Evolutionary conservation across 2,329 filamentous ascomycete species (phyloP).

Genomic region (Clathrospora elynae): DNA sequence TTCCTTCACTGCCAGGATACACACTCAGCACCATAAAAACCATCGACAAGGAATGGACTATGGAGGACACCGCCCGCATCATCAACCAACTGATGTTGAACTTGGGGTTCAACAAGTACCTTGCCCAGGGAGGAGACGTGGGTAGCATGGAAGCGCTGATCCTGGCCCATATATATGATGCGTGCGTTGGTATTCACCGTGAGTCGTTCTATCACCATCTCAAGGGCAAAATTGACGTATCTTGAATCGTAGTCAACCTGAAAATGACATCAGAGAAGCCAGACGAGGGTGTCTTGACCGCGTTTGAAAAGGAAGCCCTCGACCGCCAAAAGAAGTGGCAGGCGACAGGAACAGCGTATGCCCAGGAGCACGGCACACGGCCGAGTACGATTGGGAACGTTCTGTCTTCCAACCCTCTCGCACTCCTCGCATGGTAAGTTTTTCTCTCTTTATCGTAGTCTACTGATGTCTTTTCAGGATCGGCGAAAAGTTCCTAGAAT

Average conservation of each 20-base stretch:
- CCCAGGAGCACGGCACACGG: constrained; percentile 59
- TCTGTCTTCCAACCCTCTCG: constrained; percentile 60
- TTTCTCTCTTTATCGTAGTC: background rate
- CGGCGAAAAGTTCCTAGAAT: constrained; percentile 63
- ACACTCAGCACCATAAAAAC: constrained; percentile 57
- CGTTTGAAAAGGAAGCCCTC: constrained; percentile 25
- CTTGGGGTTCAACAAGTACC: constrained; percentile 61
- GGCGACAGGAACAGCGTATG: constrained; percentile 57
- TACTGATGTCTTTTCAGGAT: constrained; percentile 42
- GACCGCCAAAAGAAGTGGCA: constrained; percentile 40
- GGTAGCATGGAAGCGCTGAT: constrained; percentile 53
- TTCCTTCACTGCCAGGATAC: constrained; percentile 63
- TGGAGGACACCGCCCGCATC: constrained; percentile 50
- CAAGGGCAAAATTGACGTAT: background rate
- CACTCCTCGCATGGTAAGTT: constrained; percentile 60
- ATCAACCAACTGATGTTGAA: constrained; percentile 60
- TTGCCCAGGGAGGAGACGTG: constrained; percentile 64
- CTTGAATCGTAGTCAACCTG: constrained; percentile 42
- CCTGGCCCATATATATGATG: constrained; percentile 49
- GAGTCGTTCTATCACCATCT: constrained; percentile 7
- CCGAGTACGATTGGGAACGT: constrained; percentile 63
- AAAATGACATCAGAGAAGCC: constrained; percentile 12
- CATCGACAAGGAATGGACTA: constrained; percentile 52
- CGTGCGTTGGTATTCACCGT: constrained; percentile 54
- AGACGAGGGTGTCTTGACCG: constrained; percentile 23